Evolutionary conservation across 1,284 basidiomycete species (phyloP), one percentile per base, ranked within the genome.

Genomic region (Sanghuangporus sanghuang): DNA sequence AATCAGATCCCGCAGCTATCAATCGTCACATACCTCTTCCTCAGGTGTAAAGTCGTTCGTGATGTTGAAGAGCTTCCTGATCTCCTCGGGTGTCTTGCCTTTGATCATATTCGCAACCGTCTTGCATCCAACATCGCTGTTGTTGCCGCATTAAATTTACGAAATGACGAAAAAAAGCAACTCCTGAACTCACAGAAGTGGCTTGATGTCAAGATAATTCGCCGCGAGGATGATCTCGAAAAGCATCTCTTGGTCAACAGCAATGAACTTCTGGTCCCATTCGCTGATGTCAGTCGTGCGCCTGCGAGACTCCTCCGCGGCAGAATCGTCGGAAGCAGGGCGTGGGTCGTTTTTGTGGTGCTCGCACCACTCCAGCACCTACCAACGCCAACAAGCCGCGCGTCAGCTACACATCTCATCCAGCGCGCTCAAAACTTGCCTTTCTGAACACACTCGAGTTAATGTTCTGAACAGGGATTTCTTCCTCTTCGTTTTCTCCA

Each of bases 21-120:
- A 32, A 21, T 32, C 9, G n/a, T 48, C 35, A 76, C 81, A 55
- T 67, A 92, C 90, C 87, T 99, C 97, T 76, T 99, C 97, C 75
- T 99, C 97, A 36, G 96, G 95, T 2, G 96, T 98, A 74, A 99
- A 99, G 79, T 99, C 97, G 76, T 98, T 97, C 63, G 94, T 91
- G 67, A 96, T 96, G 84, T 98, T 97, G 85, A 97, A 96, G 55
- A 96, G 84, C 74, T 96, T 96, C 67, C 95, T 91, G 71, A 96
- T 96, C 78, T 97, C 95, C 74, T 96, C 93, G 16, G 95, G 93
- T 7, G 93, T 94, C 84, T 97, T 97, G 50, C 95, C 95, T 81
- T 97, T 97, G 82, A 97, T 97, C 97, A 99, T 99, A 84, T 99
- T 98, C 35, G 97, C 97, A 8, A 99, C 97, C 14, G 96, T 99